phyloP scores from a whole-genome alignment of 179 eudicot species.

The Pouteria campechiana region DNA sequence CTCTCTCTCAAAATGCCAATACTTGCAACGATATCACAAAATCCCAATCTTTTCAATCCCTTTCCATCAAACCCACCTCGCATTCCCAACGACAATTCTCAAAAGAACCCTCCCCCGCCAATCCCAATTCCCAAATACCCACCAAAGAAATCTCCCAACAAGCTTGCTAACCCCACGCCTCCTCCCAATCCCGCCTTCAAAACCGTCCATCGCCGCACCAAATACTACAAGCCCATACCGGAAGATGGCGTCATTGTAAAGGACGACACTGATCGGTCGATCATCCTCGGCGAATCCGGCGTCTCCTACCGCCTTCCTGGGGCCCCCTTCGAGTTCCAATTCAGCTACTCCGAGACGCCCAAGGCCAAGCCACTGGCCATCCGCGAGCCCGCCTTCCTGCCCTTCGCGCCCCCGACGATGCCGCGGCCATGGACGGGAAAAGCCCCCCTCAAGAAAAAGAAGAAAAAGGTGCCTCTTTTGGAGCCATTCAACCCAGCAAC shows the following conservation, averaged over 20 bases:
- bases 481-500: slow-evolving; percentile 21
- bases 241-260: slow-evolving; percentile 21
- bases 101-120: slow-evolving; percentile 46
- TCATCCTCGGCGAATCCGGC: slow-evolving; percentile 63
- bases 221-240: slow-evolving; percentile 61
- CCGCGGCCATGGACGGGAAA: slow-evolving; percentile 95
- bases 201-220: slow-evolving; percentile 48
- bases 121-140: slow-evolving; percentile 18
- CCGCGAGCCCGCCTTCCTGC: slow-evolving; percentile 81
- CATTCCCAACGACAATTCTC: no score
- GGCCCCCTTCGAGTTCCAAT: slow-evolving; percentile 85
- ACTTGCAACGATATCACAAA: no score
- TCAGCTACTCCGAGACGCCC: slow-evolving; percentile 89
- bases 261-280: slow-evolving; percentile 32
- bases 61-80: no score
- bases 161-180: slow-evolving; percentile 14
- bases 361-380: slow-evolving; percentile 63
- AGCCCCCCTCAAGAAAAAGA: slow-evolving; percentile 56
- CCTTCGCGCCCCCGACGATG: slow-evolving; percentile 86
- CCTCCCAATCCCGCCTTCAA: slow-evolving; percentile 28
- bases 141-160: background rate
- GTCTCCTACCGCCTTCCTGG: slow-evolving; percentile 71
- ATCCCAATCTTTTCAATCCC: no score
- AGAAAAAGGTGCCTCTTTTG: slow-evolving; percentile 43
- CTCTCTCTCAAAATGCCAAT: no score